Conservation (phyloP, 1,284 basidiomycete genomes). For the Ustilago sp. region DNA sequence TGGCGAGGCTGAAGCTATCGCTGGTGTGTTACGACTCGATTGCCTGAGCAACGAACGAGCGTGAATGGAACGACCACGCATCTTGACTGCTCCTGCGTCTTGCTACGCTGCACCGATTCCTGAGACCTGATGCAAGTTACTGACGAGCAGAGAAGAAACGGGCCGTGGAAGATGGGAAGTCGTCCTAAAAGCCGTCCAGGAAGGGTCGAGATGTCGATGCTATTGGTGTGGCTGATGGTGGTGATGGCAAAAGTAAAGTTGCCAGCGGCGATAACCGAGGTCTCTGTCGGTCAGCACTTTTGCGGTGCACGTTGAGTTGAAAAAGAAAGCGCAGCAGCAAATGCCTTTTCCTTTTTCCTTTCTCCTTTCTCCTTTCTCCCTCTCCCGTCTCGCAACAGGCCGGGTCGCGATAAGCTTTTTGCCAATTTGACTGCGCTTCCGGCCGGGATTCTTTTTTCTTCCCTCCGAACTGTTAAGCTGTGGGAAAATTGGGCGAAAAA, state of each 20-base stretch:
- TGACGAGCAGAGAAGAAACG: conserved; percentile 10
- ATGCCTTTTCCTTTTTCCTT: not conserved
- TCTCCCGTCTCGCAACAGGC: conserved; percentile 4
- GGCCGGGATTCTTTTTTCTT: not conserved
- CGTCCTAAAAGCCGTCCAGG: not conserved
- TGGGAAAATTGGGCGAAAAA: not conserved
- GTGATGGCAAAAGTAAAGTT: not conserved
- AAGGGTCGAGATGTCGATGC: conserved; percentile 7
- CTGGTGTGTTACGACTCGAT: conserved; percentile 17
- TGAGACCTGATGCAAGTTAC: conserved; percentile 3
- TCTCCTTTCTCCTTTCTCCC: not conserved
- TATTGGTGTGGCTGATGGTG: not conserved
- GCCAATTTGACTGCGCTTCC: not conserved
- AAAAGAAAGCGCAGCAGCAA: conserved; percentile 10
- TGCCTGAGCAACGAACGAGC: conserved; percentile 47
- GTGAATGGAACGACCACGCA: conserved; percentile 51
- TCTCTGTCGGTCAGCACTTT: not conserved
- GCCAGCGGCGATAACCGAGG: conserved; percentile 5
- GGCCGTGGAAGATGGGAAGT: not conserved
- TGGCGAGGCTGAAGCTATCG: conserved; percentile 21
- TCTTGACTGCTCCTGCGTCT: conserved; percentile 20
- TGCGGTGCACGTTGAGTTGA: not conserved
- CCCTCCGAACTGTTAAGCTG: conserved; percentile 2
- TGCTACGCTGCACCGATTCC: conserved; percentile 13
- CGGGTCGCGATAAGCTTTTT: conserved; percentile 13